A percentile compares a stretch with the other conserved stretches of the same genome.
Conservation (phyloP, 441 rosid species). For the Kokia cookei region DNA sequence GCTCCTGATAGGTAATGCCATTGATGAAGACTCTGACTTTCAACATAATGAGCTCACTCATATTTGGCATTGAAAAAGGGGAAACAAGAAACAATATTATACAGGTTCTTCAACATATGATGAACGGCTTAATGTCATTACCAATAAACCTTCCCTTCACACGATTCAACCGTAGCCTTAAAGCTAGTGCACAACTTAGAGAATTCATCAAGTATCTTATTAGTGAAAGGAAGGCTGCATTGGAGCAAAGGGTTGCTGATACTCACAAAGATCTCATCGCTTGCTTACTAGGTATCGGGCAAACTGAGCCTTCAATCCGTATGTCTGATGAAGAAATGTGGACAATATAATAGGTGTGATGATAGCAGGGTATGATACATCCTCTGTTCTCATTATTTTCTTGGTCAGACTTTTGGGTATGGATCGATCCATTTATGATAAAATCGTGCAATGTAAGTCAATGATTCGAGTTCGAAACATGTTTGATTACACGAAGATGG, state of each 20-base stretch:
- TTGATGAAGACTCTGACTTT: conserved; percentile 31
- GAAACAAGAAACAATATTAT: conserved; percentile 19
- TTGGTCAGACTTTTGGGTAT: conserved; percentile 29
- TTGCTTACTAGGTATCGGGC: conserved; percentile 20
- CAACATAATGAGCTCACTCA: conserved; percentile 36
- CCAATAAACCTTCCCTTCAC: conserved; percentile 45
- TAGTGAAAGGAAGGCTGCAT: conserved; percentile 20
- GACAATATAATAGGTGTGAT: conserved; percentile 33
- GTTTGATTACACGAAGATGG: too few species aligned
- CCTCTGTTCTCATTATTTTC: conserved; percentile 33
- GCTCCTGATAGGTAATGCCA: conserved; percentile 16
- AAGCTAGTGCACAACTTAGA: conserved; percentile 19
- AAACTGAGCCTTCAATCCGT: neutral
- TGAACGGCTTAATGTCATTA: conserved; percentile 37
- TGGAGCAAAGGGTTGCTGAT: conserved; percentile 11
- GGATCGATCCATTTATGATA: conserved; percentile 18
- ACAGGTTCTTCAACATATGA: conserved; percentile 21
- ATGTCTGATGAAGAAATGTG: conserved; percentile 32
- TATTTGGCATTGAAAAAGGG: conserved; percentile 34
- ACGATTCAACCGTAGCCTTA: conserved; percentile 28
- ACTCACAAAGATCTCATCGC: conserved; percentile 29
- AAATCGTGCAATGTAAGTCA: conserved; percentile 22
- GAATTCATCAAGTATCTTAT: conserved; percentile 25
- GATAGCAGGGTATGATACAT: conserved; percentile 44
- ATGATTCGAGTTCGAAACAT: neutral